These are phyloP conservation scores for Sporothrix humicola DNA, from an alignment of 2,329 filamentous ascomycete genomes.

Conservation along the genomic window DNA sequence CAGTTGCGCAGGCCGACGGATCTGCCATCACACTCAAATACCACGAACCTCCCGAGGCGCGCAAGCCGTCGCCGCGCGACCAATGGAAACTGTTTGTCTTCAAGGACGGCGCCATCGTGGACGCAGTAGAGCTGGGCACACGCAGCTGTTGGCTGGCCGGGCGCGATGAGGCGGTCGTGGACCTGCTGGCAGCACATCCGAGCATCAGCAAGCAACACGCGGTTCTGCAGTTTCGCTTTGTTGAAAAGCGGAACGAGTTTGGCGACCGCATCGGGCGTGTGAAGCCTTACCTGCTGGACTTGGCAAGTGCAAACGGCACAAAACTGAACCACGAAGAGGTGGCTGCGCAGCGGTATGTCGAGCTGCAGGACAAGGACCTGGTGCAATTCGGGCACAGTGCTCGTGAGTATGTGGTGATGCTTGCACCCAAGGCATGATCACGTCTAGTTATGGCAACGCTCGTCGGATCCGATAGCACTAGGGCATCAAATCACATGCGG, in stretches of 20 bases:
- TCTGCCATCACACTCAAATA: constrained; percentile 87
- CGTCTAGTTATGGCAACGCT: neutral
- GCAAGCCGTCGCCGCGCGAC: constrained; percentile 79
- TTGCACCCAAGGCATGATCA: constrained; percentile 59
- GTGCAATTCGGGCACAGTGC: constrained; percentile 85
- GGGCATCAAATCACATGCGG: too few species aligned
- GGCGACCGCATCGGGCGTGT: constrained; percentile 81
- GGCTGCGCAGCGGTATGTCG: constrained; percentile 78
- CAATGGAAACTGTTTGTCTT: constrained; percentile 93
- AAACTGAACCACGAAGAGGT: constrained; percentile 76
- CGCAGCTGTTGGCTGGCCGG: constrained; percentile 93
- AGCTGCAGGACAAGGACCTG: constrained; percentile 87
- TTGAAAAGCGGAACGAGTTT: constrained; percentile 82
- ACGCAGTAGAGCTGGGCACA: constrained; percentile 76
- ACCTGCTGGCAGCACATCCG: constrained; percentile 84
- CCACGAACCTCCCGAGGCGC: constrained; percentile 90
- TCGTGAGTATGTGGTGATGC: constrained; percentile 94
- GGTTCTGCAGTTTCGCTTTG: constrained; percentile 88
- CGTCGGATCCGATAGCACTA: too few species aligned
- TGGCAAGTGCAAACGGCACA: constrained; percentile 93
- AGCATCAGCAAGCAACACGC: constrained; percentile 96
- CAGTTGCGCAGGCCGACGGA: constrained; percentile 71
- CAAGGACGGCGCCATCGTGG: constrained; percentile 78
- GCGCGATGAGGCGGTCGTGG: constrained; percentile 78
- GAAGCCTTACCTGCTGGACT: constrained; percentile 87